Conservation (phyloP, 306 rosid species). For the Quercus ilex region DNA sequence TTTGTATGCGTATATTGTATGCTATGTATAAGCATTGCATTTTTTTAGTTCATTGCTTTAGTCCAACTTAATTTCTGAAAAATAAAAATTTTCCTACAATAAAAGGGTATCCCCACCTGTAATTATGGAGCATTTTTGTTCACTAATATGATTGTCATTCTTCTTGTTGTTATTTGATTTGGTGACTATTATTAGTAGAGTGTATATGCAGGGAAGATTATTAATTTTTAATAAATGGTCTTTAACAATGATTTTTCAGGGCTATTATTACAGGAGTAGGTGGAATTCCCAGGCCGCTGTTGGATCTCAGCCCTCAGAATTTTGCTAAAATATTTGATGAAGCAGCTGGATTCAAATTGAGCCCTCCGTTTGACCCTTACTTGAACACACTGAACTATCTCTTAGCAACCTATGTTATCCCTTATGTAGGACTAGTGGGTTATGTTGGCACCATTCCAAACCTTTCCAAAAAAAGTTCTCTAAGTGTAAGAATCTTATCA, state of each 20-base stretch:
- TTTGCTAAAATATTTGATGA: conserved; percentile 12
- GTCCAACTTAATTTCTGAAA: too few relatives aligned
- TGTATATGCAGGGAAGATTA: not conserved
- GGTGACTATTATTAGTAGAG: too few relatives aligned
- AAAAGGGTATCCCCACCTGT: too few relatives aligned
- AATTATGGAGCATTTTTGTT: too few relatives aligned
- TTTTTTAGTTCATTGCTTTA: too few relatives aligned
- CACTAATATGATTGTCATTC: too few relatives aligned
- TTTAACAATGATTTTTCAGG: not conserved
- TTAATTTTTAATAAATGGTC: not conserved
- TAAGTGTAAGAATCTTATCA: not conserved
- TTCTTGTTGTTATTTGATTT: too few relatives aligned
- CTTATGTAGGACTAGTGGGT: conserved; percentile 23
- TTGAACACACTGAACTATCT: conserved; percentile 16
- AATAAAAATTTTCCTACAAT: too few relatives aligned
- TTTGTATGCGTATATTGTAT: too few relatives aligned
- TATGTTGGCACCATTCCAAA: conserved; percentile 26
- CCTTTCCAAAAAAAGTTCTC: not conserved
- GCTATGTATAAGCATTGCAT: too few relatives aligned
- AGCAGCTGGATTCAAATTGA: conserved; percentile 13
- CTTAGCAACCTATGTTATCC: conserved; percentile 7
- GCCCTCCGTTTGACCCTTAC: conserved; percentile 30
- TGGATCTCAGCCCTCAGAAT: conserved; percentile 17
- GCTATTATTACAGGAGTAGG: not conserved
- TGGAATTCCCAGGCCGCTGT: conserved; percentile 28